Evolutionary conservation across 2,329 filamentous ascomycete species (phyloP).

Genomic region (Monilinia polystroma): DNA sequence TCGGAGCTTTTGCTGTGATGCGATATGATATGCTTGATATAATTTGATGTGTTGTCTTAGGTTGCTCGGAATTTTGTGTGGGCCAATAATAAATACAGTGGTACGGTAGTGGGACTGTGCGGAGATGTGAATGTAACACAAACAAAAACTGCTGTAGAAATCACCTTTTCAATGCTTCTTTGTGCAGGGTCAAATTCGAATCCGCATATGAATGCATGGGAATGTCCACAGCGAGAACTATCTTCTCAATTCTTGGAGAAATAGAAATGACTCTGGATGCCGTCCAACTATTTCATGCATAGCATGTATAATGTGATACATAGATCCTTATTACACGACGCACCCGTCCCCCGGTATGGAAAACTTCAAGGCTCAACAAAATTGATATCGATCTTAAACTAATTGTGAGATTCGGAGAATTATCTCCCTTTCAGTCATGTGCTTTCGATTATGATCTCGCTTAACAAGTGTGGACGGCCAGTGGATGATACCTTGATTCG

Average conservation of each 20-base stretch:
- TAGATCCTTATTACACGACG: not conserved
- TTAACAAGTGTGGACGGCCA: not conserved
- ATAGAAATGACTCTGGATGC: conserved; percentile 2
- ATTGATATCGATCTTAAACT: not conserved
- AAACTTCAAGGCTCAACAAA: not conserved
- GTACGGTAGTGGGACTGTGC: not conserved
- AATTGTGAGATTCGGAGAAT: not conserved
- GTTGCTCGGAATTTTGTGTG: not conserved
- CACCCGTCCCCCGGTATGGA: not conserved
- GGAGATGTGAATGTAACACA: conserved; percentile 1
- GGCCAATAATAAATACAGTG: conserved; percentile 16
- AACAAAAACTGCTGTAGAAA: conserved; percentile 3
- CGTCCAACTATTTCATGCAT: not conserved
- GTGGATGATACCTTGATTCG: not conserved
- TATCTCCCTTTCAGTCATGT: not conserved
- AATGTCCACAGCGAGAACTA: conserved; percentile 5
- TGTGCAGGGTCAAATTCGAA: not conserved
- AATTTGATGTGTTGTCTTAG: conserved; percentile 18
- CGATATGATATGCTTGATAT: conserved; percentile 8
- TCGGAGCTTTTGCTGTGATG: not conserved
- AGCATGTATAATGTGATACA: conserved; percentile 1
- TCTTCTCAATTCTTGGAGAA: not conserved
- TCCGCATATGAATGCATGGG: conserved; percentile 8
- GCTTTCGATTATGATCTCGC: not conserved
- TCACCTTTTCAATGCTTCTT: not conserved